phyloP scores from a whole-genome alignment of 2,329 filamentous ascomycete genomes.

The Fusarium sp. region DNA sequence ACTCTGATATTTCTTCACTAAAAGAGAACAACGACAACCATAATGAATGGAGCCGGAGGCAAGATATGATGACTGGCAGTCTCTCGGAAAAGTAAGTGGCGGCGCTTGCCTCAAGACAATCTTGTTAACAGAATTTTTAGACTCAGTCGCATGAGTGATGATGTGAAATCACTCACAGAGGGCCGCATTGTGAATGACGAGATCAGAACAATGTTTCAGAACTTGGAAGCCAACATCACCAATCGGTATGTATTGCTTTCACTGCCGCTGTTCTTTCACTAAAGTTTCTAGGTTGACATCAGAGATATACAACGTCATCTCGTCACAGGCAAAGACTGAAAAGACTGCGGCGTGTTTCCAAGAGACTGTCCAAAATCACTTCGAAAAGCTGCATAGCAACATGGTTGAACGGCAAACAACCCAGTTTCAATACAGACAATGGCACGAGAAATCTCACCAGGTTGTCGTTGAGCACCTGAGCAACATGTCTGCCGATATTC shows the following conservation, averaged over 20 bases:
- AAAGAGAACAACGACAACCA: conserved; percentile 13
- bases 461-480: conserved; percentile 13
- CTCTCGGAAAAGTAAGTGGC: conserved; percentile 38
- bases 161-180: conserved; percentile 1
- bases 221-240: conserved; percentile 32
- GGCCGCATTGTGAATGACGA: background rate
- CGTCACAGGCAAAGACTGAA: conserved; percentile 15
- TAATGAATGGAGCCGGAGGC: conserved; percentile 1
- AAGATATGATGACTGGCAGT: background rate
- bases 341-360: conserved; percentile 16
- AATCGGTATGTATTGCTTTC: conserved; percentile 22
- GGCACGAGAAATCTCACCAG: background rate
- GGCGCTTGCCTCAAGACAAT: background rate
- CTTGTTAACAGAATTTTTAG: conserved; percentile 21
- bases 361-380: background rate
- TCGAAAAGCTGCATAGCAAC: conserved; percentile 16
- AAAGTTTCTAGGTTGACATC: conserved; percentile 26
- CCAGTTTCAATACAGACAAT: conserved; percentile 1
- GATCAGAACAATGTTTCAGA: conserved; percentile 17
- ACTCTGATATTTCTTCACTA: conserved; percentile 38
- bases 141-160: conserved; percentile 24
- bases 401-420: conserved; percentile 1
- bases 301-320: conserved; percentile 24
- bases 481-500: conserved; percentile 14
- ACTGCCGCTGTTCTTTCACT: background rate